Conservation (phyloP, 495 filamentous ascomycete genomes). For the Collariella sp. region DNA sequence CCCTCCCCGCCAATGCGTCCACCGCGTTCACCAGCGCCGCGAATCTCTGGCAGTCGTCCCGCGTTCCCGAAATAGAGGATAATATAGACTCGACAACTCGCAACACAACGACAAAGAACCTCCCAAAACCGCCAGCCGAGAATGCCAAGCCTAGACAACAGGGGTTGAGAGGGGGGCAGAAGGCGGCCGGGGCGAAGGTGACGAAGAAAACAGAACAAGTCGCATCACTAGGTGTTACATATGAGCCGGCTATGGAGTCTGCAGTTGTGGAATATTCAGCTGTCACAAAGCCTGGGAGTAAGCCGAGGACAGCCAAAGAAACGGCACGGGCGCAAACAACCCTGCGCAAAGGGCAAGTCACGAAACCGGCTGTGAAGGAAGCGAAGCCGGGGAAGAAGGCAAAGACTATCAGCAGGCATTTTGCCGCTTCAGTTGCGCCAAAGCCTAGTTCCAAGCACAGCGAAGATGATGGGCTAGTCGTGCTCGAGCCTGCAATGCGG, state of each 20-base stretch:
- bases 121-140: background rate
- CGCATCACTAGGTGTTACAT: background rate
- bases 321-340: constrained; percentile 22
- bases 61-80: background rate
- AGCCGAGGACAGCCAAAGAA: constrained; percentile 11
- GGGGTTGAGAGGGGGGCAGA: background rate
- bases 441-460: constrained; percentile 1
- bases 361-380: constrained; percentile 25
- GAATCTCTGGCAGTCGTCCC: constrained; percentile 21
- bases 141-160: no score
- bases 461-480: constrained; percentile 15
- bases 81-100: background rate
- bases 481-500: constrained; percentile 40
- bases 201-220: background rate
- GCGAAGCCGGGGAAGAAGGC: constrained; percentile 20
- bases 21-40: constrained; percentile 37
- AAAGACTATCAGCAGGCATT: constrained; percentile 32
- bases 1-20: constrained; percentile 27
- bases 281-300: constrained; percentile 6
- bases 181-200: background rate
- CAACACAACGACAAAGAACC: background rate
- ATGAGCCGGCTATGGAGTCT: background rate
- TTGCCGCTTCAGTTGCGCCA: constrained; percentile 18
- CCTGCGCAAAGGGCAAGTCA: constrained; percentile 26
- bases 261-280: background rate